phyloP scores from a whole-genome alignment of 2,329 filamentous ascomycete genomes.

The Nothophaeocryptopus gaeumannii region DNA sequence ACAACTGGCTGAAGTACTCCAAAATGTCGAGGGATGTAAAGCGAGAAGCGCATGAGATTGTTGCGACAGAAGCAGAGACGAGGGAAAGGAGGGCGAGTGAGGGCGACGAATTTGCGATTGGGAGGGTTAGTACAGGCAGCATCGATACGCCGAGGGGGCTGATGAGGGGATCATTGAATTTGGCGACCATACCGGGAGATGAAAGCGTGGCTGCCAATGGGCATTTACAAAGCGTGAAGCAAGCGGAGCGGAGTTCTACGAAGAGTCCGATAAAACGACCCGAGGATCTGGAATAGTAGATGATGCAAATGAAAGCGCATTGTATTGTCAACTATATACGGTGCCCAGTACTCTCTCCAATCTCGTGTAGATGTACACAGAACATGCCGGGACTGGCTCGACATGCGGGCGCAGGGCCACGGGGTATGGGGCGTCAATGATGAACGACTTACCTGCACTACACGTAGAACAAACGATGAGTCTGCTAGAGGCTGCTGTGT shows the following conservation, averaged over 20 bases:
- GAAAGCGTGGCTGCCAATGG: too few relatives aligned
- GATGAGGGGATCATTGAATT: slow-evolving; percentile 23
- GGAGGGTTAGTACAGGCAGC: slow-evolving; percentile 29
- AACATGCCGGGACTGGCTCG: too few relatives aligned
- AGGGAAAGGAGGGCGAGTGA: slow-evolving; percentile 9
- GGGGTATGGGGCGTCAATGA: too few relatives aligned
- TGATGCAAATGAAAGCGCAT: too few relatives aligned
- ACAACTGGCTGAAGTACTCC: slow-evolving; percentile 91
- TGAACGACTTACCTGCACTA: too few relatives aligned
- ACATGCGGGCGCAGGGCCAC: too few relatives aligned
- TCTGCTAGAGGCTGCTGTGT: too few relatives aligned
- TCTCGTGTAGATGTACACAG: too few relatives aligned
- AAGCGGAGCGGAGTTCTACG: slow-evolving; percentile 14
- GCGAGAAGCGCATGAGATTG: slow-evolving; percentile 44
- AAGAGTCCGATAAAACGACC: slow-evolving; percentile 46
- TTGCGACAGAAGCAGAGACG: slow-evolving; percentile 38
- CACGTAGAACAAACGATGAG: too few relatives aligned
- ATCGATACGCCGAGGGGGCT: slow-evolving; percentile 22
- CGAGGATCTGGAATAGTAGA: slow-evolving; percentile 41
- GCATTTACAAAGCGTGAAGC: too few relatives aligned
- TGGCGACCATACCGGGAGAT: slow-evolving; percentile 6
- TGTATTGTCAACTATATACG: too few relatives aligned
- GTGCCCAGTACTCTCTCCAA: too few relatives aligned
- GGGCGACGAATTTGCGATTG: slow-evolving; percentile 18
- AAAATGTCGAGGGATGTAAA: slow-evolving; percentile 80